phyloP scores from a whole-genome alignment of 371 early-diverging fungal genomes.

The Basidiobolus meristosporus region DNA sequence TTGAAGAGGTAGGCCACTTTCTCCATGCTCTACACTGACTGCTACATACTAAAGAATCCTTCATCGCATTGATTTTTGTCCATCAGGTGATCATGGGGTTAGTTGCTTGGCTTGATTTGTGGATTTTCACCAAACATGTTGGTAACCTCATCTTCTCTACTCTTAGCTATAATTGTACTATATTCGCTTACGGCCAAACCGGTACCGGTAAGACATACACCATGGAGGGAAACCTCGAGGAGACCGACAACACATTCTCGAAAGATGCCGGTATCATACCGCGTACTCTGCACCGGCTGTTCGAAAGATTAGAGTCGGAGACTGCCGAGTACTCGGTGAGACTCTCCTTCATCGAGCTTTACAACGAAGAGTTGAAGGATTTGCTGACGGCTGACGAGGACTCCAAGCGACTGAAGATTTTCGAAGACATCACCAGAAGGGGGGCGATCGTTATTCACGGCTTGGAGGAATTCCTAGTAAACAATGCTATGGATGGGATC shows the following conservation, averaged over 20 bases:
- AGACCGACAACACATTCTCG: slow-evolving; percentile 9
- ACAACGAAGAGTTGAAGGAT: slow-evolving; percentile 95
- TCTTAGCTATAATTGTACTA: slow-evolving; percentile 78
- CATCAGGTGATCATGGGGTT: no score
- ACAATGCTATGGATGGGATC: slow-evolving; percentile 53
- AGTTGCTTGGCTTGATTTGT: no score
- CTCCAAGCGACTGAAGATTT: slow-evolving; percentile 30
- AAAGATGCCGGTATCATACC: slow-evolving; percentile 78
- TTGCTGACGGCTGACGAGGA: slow-evolving; percentile 37
- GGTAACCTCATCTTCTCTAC: not conserved
- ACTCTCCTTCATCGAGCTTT: slow-evolving; percentile 88
- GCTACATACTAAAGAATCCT: not conserved
- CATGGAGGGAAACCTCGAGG: slow-evolving; percentile 64
- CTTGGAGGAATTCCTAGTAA: slow-evolving; percentile 52
- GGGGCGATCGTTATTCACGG: slow-evolving; percentile 65
- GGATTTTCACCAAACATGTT: no score
- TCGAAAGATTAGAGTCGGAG: slow-evolving; percentile 35
- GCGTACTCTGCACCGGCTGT: slow-evolving; percentile 63
- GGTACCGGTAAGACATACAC: slow-evolving; percentile 85
- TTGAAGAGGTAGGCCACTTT: slow-evolving; percentile 53
- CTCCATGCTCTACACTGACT: not conserved
- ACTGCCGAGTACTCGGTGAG: slow-evolving; percentile 50
- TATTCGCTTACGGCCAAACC: slow-evolving; percentile 92
- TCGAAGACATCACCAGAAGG: slow-evolving; percentile 40
- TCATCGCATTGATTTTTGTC: no score